Percentiles rank a stretch among this genome's conserved stretches.
Conservation (phyloP, 441 rosid genomes). For the Gossypium gossypioides region DNA sequence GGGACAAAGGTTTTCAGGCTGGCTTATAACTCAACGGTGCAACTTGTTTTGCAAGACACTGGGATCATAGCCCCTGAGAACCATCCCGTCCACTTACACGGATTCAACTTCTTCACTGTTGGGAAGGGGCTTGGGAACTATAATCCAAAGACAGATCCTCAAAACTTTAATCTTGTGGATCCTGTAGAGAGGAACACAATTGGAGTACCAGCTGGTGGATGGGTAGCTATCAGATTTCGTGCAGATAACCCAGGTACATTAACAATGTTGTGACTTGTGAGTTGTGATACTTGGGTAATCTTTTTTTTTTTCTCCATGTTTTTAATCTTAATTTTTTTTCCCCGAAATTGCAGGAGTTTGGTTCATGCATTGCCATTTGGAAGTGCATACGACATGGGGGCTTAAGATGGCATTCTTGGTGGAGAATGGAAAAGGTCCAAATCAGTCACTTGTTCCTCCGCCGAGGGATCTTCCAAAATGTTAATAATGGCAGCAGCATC, state of each 20-base stretch:
- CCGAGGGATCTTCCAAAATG: conserved; percentile 81
- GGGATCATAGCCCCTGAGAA: conserved; percentile 58
- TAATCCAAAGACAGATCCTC: conserved; percentile 48
- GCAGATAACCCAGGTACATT: conserved; percentile 89
- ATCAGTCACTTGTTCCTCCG: conserved; percentile 71
- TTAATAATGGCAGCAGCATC: conserved; percentile 17
- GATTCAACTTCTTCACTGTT: conserved; percentile 66
- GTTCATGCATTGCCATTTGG: conserved; percentile 68
- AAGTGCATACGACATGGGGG: conserved; percentile 90
- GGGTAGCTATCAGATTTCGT: conserved; percentile 78
- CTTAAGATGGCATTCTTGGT: conserved; percentile 94
- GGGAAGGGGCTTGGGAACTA: conserved; percentile 73
- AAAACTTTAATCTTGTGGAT: conserved; percentile 66
- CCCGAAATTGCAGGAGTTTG: conserved; percentile 39
- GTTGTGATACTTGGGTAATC: neutral
- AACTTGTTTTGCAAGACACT: conserved; percentile 78
- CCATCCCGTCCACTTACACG: conserved; percentile 83
- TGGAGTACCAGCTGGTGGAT: conserved; percentile 87
- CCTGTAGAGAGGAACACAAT: conserved; percentile 85
- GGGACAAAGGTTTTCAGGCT: conserved; percentile 64
- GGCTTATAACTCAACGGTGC: conserved; percentile 61
- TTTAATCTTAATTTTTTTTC: neutral
- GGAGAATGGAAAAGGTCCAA: conserved; percentile 78
- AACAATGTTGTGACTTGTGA: neutral
- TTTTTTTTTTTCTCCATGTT: neutral